phyloP scores from a whole-genome alignment of 441 rosid species.

The Populus hybrid region DNA sequence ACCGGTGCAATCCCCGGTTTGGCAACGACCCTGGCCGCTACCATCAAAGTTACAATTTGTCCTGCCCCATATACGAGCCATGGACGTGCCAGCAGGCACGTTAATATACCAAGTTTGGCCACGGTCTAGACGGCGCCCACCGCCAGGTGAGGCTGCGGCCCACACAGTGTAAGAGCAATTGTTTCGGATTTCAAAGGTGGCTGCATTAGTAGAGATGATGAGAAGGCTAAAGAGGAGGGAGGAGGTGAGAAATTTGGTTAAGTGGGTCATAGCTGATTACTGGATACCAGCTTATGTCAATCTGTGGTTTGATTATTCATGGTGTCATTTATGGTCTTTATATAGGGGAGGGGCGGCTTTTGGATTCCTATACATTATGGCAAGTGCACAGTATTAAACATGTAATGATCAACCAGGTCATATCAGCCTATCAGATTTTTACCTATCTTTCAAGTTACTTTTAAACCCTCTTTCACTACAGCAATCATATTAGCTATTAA shows the following conservation, averaged over 20 bases:
- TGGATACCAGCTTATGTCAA: too few relatives aligned
- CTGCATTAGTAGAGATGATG: constrained; percentile 28
- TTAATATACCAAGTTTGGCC: constrained; percentile 41
- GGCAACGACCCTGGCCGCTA: constrained; percentile 39
- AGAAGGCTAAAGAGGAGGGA: constrained; percentile 1
- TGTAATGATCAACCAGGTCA: too few relatives aligned
- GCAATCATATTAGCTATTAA: too few relatives aligned
- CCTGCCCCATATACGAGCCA: constrained; percentile 52
- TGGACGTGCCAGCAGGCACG: constrained; percentile 26
- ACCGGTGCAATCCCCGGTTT: constrained; percentile 49
- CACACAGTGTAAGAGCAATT: constrained; percentile 41
- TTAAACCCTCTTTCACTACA: too few relatives aligned
- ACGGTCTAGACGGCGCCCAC: constrained; percentile 41
- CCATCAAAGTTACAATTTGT: constrained; percentile 47
- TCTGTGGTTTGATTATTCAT: too few relatives aligned
- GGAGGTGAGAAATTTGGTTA: neutral
- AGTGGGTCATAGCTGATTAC: too few relatives aligned
- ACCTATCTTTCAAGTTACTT: too few relatives aligned
- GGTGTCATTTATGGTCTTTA: too few relatives aligned
- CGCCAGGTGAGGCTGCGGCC: constrained; percentile 53
- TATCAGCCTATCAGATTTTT: too few relatives aligned
- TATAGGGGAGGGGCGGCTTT: too few relatives aligned
- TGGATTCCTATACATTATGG: too few relatives aligned
- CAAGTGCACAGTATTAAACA: too few relatives aligned
- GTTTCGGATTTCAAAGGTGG: constrained; percentile 36